phyloP scores from a whole-genome alignment of 768 basidiomycete species.

The Macrolepiota albuminosa region DNA sequence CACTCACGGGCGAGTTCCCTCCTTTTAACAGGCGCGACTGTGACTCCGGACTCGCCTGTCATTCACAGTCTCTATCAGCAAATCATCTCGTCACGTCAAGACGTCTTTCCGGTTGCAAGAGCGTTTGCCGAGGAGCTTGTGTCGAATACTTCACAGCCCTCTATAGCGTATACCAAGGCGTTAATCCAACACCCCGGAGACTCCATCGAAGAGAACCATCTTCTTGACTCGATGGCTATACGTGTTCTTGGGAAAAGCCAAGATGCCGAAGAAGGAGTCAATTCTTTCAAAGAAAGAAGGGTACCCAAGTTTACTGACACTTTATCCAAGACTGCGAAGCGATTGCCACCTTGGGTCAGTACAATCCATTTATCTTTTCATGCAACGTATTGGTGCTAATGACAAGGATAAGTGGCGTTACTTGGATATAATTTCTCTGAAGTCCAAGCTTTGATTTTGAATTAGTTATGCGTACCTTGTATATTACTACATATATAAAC shows the following conservation, averaged over 20 bases:
- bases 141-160: constrained; percentile 44
- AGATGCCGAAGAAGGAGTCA: constrained; percentile 45
- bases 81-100: constrained; percentile 43
- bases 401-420: constrained; percentile 10
- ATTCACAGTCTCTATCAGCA: constrained; percentile 42
- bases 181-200: constrained; percentile 46
- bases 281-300: constrained; percentile 45
- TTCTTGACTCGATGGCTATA: constrained; percentile 47
- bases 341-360: constrained; percentile 52
- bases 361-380: background rate
- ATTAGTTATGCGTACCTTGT: background rate
- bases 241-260: constrained; percentile 29
- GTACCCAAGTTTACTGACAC: constrained; percentile 40
- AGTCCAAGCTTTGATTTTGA: constrained; percentile 11
- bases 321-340: constrained; percentile 33
- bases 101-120: constrained; percentile 48
- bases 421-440: constrained; percentile 13
- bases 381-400: background rate
- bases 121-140: constrained; percentile 49
- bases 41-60: constrained; percentile 39
- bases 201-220: constrained; percentile 48
- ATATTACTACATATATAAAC: too few species aligned
- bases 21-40: constrained; percentile 42
- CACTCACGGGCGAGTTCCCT: constrained; percentile 46
- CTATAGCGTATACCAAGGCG: constrained; percentile 47